Evolutionary conservation across 23 red algal species (phyloP).

Genomic region (Pyropia yezoensis): DNA sequence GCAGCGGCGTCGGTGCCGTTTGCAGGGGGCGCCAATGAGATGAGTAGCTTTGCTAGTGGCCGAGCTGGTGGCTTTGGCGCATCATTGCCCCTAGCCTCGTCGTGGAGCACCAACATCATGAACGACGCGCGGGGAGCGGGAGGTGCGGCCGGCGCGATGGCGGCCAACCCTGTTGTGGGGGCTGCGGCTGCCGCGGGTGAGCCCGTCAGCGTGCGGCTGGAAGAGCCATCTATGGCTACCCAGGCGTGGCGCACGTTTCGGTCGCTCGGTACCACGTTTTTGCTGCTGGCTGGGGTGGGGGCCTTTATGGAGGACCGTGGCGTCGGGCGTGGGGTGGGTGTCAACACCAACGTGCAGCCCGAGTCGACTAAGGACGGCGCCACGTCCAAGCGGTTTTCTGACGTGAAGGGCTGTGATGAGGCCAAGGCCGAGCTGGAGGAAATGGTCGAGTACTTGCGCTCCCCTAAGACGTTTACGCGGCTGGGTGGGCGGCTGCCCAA

Average conservation of each 20-base stretch:
- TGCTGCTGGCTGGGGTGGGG: conserved; percentile 77
- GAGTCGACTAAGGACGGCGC: conserved; percentile 56
- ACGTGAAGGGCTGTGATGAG: conserved; percentile 99
- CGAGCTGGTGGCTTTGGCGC: background rate
- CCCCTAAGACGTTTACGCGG: conserved; percentile 77
- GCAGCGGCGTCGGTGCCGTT: background rate
- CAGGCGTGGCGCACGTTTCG: conserved; percentile 87
- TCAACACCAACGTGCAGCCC: conserved; percentile 79
- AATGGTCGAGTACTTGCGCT: conserved; percentile 81
- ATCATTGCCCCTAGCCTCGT: background rate
- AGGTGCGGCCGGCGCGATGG: conserved; percentile 2
- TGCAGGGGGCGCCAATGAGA: background rate
- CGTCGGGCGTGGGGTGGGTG: conserved; percentile 52
- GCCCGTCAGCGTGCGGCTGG: conserved; percentile 77
- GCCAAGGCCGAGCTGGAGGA: conserved; percentile 97
- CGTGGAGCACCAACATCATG: conserved; percentile 1
- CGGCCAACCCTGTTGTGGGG: background rate
- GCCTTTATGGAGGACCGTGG: conserved; percentile 95
- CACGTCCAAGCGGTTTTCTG: conserved; percentile 51
- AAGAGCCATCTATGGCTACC: conserved; percentile 71
- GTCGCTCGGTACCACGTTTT: conserved; percentile 69
- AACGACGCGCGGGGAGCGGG: background rate
- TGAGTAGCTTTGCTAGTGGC: background rate
- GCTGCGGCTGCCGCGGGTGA: conserved; percentile 10
- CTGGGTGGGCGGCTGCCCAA: conserved; percentile 94